These are phyloP conservation scores for Amanita molliuscula DNA, from an alignment of 768 basidiomycete genomes.

Conservation along the genomic window DNA sequence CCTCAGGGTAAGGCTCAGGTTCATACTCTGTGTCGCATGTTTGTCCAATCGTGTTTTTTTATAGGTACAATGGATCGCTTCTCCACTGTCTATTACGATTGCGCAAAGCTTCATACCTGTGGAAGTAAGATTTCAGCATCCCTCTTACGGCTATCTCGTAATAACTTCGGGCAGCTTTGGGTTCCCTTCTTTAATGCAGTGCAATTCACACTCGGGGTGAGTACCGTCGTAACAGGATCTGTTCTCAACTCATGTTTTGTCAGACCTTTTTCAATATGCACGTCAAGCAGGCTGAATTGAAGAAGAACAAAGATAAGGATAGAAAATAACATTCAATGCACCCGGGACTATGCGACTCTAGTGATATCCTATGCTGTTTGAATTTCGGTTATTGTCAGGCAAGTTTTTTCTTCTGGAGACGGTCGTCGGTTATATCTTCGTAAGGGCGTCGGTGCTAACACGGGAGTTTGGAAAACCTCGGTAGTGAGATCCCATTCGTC, in stretches of 20 bases:
- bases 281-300: constrained; percentile 52
- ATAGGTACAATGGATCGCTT: constrained; percentile 74
- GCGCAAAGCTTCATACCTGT: constrained; percentile 76
- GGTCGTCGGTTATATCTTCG: constrained; percentile 28
- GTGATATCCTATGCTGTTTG: constrained; percentile 10
- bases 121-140: constrained; percentile 35
- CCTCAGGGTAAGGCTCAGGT: constrained; percentile 41
- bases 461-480: background rate
- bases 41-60: background rate
- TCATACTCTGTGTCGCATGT: background rate
- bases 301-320: constrained; percentile 37
- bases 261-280: constrained; percentile 70
- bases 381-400: constrained; percentile 22
- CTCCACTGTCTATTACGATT: constrained; percentile 61
- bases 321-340: constrained; percentile 7
- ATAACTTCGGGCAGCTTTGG: constrained; percentile 47
- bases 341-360: background rate
- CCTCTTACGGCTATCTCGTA: background rate
- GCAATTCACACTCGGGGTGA: constrained; percentile 66
- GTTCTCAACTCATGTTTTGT: background rate
- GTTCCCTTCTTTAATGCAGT: constrained; percentile 80
- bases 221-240: constrained; percentile 14
- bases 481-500: constrained; percentile 64
- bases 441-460: constrained; percentile 9
- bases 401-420: constrained; percentile 16